phyloP scores from a whole-genome alignment of 495 filamentous ascomycete species.

The Hyaloscypha variabilis region DNA sequence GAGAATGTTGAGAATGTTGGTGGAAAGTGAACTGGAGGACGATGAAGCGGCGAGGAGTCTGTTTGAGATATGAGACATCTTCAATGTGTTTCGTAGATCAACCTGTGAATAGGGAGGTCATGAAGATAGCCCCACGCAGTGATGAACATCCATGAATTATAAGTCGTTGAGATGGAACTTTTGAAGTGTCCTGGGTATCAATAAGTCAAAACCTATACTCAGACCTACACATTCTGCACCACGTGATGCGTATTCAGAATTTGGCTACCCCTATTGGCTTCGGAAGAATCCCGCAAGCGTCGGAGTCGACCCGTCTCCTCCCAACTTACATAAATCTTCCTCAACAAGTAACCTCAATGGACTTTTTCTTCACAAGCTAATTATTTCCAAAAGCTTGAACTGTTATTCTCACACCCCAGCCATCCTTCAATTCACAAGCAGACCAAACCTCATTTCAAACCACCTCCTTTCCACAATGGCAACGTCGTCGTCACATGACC shows the following conservation, averaged over 20 bases:
- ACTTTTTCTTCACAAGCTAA: background rate
- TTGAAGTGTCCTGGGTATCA: background rate
- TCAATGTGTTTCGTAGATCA: background rate
- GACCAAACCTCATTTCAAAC: background rate
- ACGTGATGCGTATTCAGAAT: background rate
- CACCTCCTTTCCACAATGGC: background rate
- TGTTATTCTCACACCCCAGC: no score
- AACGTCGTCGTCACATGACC: background rate
- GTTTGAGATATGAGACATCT: background rate
- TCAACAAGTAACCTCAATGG: background rate
- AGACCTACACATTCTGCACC: background rate
- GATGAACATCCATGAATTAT: background rate
- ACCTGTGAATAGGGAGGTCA: no score
- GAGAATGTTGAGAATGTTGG: constrained; percentile 12
- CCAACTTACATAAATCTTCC: background rate
- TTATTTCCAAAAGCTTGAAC: no score
- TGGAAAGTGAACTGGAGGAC: background rate
- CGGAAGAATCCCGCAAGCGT: background rate
- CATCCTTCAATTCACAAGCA: background rate
- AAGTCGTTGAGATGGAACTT: background rate
- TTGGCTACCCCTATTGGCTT: background rate
- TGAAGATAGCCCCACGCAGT: no score
- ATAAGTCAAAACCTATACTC: background rate
- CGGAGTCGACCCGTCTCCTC: background rate
- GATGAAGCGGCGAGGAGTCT: background rate